These are phyloP conservation scores for Fusarium subglutinans DNA, from an alignment of 2,329 filamentous ascomycete genomes.

Conservation along the genomic window DNA sequence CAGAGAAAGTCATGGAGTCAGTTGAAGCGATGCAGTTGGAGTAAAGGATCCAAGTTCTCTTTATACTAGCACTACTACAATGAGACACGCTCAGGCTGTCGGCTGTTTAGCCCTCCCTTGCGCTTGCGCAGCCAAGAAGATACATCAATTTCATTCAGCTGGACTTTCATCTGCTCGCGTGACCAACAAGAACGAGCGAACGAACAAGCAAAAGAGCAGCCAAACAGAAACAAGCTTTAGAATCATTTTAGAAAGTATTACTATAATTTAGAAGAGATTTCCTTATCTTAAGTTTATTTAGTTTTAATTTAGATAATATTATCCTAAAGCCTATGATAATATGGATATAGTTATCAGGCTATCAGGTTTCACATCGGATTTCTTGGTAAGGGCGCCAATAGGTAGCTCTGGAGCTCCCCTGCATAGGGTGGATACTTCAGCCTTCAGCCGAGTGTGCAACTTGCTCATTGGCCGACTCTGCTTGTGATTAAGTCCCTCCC, in stretches of 20 bases:
- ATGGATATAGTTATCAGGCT: neutral
- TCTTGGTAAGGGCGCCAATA: neutral
- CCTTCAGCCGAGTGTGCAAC: neutral
- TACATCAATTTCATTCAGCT: neutral
- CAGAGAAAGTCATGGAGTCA: neutral
- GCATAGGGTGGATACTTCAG: constrained; percentile 9
- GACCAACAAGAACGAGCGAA: too few species aligned
- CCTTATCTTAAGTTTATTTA: rapidly evolving
- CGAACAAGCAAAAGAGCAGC: too few species aligned
- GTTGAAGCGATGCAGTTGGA: too few species aligned
- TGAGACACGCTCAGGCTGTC: too few species aligned
- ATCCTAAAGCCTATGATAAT: neutral
- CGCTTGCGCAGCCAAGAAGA: neutral
- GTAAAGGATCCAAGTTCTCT: too few species aligned
- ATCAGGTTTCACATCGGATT: neutral
- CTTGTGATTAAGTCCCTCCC: constrained; percentile 3
- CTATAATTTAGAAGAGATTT: too few species aligned
- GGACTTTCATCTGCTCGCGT: neutral
- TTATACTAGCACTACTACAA: too few species aligned
- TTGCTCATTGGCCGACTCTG: neutral
- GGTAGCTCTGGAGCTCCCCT: constrained; percentile 13
- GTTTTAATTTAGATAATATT: too few species aligned
- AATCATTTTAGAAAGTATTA: too few species aligned
- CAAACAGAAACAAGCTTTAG: too few species aligned
- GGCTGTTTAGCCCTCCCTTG: neutral